phyloP scores from a whole-genome alignment of 257 asterid genomes.

The Solanum clarkiae region DNA sequence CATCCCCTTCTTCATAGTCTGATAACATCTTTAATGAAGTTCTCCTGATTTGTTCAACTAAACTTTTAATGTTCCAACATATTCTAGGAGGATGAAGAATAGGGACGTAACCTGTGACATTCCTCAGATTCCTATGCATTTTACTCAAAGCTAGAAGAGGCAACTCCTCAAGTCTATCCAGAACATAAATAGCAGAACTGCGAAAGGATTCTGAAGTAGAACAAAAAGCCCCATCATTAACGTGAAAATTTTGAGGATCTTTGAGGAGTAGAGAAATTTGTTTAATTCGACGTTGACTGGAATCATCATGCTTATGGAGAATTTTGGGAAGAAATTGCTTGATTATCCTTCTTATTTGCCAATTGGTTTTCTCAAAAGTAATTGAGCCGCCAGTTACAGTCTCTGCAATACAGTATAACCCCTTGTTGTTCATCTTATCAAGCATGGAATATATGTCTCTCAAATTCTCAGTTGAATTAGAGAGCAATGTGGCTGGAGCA shows the following conservation, averaged over 20 bases:
- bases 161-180: conserved; percentile 43
- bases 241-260: conserved; percentile 25
- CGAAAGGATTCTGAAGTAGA: conserved; percentile 24
- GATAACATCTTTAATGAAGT: conserved; percentile 34
- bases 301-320: conserved; percentile 13
- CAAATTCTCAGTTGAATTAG: conserved; percentile 11
- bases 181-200: conserved; percentile 40
- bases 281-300: conserved; percentile 20
- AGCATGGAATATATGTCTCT: conserved; percentile 27
- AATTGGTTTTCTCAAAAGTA: conserved; percentile 39
- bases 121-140: conserved; percentile 58
- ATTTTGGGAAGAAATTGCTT: conserved; percentile 28
- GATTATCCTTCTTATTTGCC: conserved; percentile 35
- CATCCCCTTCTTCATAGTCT: conserved; percentile 26
- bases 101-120: conserved; percentile 34
- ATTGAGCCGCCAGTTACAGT: conserved; percentile 33
- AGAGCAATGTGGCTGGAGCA: conserved; percentile 13
- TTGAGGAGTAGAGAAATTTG: conserved; percentile 26
- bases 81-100: neutral
- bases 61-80: conserved; percentile 4
- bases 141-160: conserved; percentile 26
- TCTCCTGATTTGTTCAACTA: conserved; percentile 20
- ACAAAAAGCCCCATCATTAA: conserved; percentile 4
- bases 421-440: conserved; percentile 54
- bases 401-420: conserved; percentile 34